Conservation (phyloP, 129 eudicot genomes). For the Helianthus annuus region HanXRQr2.0-SUNRISE NC_035447.2:147536937-147537436, state of each 20-base stretch:
- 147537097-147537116: background rate
- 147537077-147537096: conserved; percentile 2
- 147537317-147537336: conserved; percentile 19
- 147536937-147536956: conserved; percentile 11
- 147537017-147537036: conserved; percentile 19
- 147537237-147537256: background rate
- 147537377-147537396: conserved; percentile 2
- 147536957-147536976: background rate
- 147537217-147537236: conserved; percentile 6
- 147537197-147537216: background rate
- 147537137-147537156: background rate
- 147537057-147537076: background rate
- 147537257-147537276: background rate
- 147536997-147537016: conserved; percentile 15
- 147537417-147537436: conserved; percentile 2
- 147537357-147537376: conserved; percentile 18
- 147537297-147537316: conserved; percentile 4
- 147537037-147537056: conserved; percentile 4
- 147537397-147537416: background rate
- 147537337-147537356: conserved; percentile 10
- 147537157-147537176: background rate
- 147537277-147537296: background rate
- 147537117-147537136: background rate
- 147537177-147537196: background rate
- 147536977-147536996: conserved; percentile 5